Base-by-base conservation (phyloP, 805 yeast genomes). In the Wickerhamiella azyma region DNA sequence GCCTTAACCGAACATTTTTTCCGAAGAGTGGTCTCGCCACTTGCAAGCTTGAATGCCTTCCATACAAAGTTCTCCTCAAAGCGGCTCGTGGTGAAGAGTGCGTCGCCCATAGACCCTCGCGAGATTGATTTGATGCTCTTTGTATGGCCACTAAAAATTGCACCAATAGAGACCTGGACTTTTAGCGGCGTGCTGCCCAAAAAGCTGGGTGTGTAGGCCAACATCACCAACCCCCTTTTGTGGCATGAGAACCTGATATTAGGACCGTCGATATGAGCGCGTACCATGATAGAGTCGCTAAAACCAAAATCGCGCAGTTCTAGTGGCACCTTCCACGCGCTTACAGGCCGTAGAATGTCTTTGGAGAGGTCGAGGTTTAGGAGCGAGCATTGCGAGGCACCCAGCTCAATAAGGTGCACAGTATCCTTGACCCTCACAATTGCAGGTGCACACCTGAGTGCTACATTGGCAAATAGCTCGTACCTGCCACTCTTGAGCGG, bases 141-240 rank as follows among this genome's bases (percentile, higher is more conserved):
- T 46, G 76, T 73, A 58, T 86, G 96, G 1, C 97, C 97, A 1
- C 94, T 85, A 46, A 80, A 74, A 53, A 81, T 78, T 51, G 50
- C 39, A n/a, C 38, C 24, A 18, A 42, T 9, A 3, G 21, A 7
- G 5, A 32, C 5, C 19, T 32, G 26, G 18, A 41, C 13, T 2
- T 6, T 19, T n/a, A 2, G n/a, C 6, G 43, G 43, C 14, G 35
- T 14, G 21, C 17, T 11, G n/a, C 11, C 16, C 9, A 41, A 24
- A 9, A 41, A 33, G 29, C 21, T 21, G 17, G 39, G 38, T 2
- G 36, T 30, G 11, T 29, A 30, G 14, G 44, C 44, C 14, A 33
- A 8, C 9, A 41, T 10, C 19, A 41, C 10, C 2, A 13, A 18
- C 7, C 24, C 39, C 16, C 14, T 19, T 26, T 41, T 41, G 39